Base-by-base conservation (phyloP, 352 stramenopile species). In the Peronospora destructor region DNA sequence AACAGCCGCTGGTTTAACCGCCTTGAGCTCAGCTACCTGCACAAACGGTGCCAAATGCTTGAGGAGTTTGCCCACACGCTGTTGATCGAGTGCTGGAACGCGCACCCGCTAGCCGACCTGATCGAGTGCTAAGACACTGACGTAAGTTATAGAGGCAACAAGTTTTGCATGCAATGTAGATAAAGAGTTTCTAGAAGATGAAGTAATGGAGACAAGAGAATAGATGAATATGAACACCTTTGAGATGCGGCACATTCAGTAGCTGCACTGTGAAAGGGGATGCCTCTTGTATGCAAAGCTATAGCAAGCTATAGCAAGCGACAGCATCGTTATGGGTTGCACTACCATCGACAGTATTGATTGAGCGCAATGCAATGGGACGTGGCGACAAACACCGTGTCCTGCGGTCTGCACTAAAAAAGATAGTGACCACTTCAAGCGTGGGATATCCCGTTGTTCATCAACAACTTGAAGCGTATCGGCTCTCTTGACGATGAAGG, bases 1-100 rank as follows among this genome's bases (percentile, higher is more conserved):
- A 56, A 49, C 13, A 85, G 76, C 47, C 71, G 78, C 33, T 92
- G 81, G 81, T 89, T 92, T 60, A 83, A 88, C 58, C 80, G 78
- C 12, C 71, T 92, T 14, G 81, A 92, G 58, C 64, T 92, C 11
- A 79, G 59, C 52, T 92, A 92, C 64, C 53, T 92, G 48, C 81
- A 92, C 63, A 63, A 74, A 56, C 76, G 80, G n/a, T 92, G 78
- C 64, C 68, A 66, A 26, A 56, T 84, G 63, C 63, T 92, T 12
- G 81, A 92, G 53, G 64, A 80, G 38, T 92, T 92, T 53, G 72
- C 76, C 0, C 73, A 92, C 55, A 66, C 68, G 37, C 53, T 92
- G 37, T 61, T 92, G 28, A 58, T 88, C 32, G 81, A 92, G 64
- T 81, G 73, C 62, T 66, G 73, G 1, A 85, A 76, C 43, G 76